Evolutionary conservation across 441 rosid species (phyloP).

Genomic region (Sinapis alba): DNA sequence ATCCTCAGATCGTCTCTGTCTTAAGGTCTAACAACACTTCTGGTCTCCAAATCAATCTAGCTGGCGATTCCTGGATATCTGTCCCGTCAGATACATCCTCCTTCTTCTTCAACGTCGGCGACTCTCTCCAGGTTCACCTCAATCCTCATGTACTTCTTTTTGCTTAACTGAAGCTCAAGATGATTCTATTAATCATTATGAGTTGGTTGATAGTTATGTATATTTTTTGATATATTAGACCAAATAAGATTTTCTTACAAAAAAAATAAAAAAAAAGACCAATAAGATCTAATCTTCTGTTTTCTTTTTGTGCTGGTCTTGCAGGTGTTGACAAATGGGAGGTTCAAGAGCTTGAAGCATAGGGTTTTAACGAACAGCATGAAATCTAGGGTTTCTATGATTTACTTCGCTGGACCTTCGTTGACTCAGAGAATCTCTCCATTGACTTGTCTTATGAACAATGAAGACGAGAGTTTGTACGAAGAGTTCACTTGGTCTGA

Average conservation of each 20-base stretch:
- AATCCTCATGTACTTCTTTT: not conserved
- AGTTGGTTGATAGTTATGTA: not conserved
- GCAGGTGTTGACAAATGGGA: conserved; percentile 72
- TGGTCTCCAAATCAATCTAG: conserved; percentile 55
- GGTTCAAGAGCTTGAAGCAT: conserved; percentile 67
- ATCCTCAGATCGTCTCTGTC: conserved; percentile 63
- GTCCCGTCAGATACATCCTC: conserved; percentile 56
- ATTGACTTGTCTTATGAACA: conserved; percentile 39
- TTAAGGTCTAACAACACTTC: conserved; percentile 59
- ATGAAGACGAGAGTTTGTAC: conserved; percentile 53
- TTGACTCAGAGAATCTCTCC: conserved; percentile 55
- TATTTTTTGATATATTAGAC: not conserved
- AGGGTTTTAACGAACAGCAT: conserved; percentile 52
- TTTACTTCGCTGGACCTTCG: conserved; percentile 71
- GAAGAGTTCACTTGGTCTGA: conserved; percentile 71
- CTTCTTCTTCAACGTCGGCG: conserved; percentile 60
- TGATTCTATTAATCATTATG: not conserved
- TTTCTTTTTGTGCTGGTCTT: not conserved
- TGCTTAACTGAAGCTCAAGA: not conserved
- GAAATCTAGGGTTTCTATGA: conserved; percentile 64
- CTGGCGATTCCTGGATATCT: conserved; percentile 57
- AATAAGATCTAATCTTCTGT: not conserved
- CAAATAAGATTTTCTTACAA: too few species aligned
- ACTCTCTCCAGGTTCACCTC: conserved; percentile 52
- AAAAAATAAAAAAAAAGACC: too few species aligned